Evolutionary conservation across 371 early-diverging fungal species (phyloP), one percentile per base, ranked within the genome.

Genomic region (Circinella umbellata): DNA sequence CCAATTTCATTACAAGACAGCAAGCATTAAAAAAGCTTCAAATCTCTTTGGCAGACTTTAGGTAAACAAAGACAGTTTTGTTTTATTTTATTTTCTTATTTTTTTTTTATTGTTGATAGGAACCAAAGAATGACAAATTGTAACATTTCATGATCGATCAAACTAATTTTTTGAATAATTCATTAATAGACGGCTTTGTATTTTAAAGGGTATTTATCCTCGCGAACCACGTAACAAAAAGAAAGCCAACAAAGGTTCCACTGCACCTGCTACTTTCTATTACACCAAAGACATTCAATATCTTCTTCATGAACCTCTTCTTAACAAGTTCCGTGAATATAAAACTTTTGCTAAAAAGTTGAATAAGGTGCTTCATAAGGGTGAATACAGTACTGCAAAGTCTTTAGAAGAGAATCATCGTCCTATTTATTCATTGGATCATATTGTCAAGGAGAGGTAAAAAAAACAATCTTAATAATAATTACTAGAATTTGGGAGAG

Each of bases 161-260:
- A 36, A 42, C 36, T 11, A 61, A 27, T 35, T 13, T 13, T 17
- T 47, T 9, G 15, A 47, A 47, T 15, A 47, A 14, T 15, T 64
- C 6, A n/a, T 48, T 61, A 46, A 27, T 71, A 92, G 99, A 80
- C 96, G 98, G 54, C 87, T 99, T 66, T 98, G 98, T 85, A 99
- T 99, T 77, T 83, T 99, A 71, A 99, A 99, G 85, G 99, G 99
- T 42, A 94, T 99, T 70, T 98, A 98, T 82, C 99, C 99, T 18
- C 93, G 95, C 59, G 96, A 97, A 77, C 99, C 99, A 53, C 91
- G 89, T 70, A 95, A 93, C 86, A 92, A 93, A 76, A 96, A 96
- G 86, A 96, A 95, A 80, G 94, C 94, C 82, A 91, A 92, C 84
- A 92, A 93, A 79, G 97, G 97, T n/a, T 93, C 94, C 20, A 92